These are phyloP conservation scores for Hygrophorus russula DNA, from an alignment of 768 basidiomycete species.

Conservation along the genomic window DNA sequence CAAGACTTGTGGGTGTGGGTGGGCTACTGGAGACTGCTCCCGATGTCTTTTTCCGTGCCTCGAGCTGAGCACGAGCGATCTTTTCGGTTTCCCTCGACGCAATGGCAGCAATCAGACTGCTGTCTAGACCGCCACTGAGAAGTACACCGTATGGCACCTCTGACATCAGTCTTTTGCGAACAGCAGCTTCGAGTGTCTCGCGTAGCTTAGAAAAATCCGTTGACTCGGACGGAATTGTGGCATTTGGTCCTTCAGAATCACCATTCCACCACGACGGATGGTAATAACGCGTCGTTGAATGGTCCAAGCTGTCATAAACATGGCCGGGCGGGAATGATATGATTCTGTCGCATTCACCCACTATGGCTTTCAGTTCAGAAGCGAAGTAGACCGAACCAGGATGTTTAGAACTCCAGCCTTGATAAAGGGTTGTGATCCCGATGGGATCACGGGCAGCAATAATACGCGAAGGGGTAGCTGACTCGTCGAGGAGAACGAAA, in stretches of 20 bases:
- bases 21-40: conserved; percentile 45
- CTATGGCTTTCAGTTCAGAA: conserved; percentile 88
- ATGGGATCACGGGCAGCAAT: conserved; percentile 97
- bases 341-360: conserved; percentile 88
- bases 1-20: conserved; percentile 31
- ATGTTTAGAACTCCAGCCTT: conserved; percentile 79
- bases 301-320: conserved; percentile 80
- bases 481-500: conserved; percentile 92
- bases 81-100: conserved; percentile 94
- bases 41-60: conserved; percentile 52
- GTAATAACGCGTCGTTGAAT: conserved; percentile 75
- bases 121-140: conserved; percentile 90
- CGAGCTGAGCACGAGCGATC: conserved; percentile 67
- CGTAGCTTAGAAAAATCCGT: conserved; percentile 63
- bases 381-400: conserved; percentile 87
- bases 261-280: conserved; percentile 82
- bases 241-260: conserved; percentile 54
- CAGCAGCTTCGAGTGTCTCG: conserved; percentile 80
- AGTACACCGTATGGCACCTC: conserved; percentile 98
- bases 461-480: conserved; percentile 76
- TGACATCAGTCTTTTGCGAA: conserved; percentile 91
- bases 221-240: conserved; percentile 43
- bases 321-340: conserved; percentile 97
- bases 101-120: conserved; percentile 90
- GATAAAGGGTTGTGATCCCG: conserved; percentile 97